phyloP scores from a whole-genome alignment of 495 filamentous ascomycete species.

The Penicillium maclennaniae region DNA sequence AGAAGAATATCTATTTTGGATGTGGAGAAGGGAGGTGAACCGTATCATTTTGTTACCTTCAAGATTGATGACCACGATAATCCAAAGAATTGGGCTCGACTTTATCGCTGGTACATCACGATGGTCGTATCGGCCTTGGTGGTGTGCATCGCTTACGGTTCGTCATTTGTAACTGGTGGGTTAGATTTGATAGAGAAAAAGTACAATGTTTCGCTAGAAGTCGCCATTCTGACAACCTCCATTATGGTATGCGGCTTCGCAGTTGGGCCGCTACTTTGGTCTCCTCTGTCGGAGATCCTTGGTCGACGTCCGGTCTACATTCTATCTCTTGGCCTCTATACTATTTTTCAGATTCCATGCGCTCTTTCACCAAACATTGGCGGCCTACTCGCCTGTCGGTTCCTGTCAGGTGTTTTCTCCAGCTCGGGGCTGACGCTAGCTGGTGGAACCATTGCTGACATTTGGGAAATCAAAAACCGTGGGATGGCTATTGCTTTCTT shows the following conservation, averaged over 20 bases:
- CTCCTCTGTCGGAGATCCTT: constrained; percentile 71
- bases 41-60: too few relatives aligned
- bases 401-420: constrained; percentile 58
- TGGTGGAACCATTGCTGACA: constrained; percentile 58
- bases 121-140: constrained; percentile 50
- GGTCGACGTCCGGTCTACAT: constrained; percentile 60
- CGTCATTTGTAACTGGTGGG: constrained; percentile 60
- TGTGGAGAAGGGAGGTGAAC: too few relatives aligned
- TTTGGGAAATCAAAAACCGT: constrained; percentile 56
- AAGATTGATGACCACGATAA: too few relatives aligned
- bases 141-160: constrained; percentile 53
- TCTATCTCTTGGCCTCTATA: constrained; percentile 47
- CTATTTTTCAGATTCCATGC: constrained; percentile 56
- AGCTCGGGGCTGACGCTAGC: constrained; percentile 58
- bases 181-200: constrained; percentile 53
- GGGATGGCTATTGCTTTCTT: constrained; percentile 58
- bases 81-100: too few relatives aligned
- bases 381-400: constrained; percentile 52
- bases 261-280: constrained; percentile 52
- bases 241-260: constrained; percentile 43
- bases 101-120: constrained; percentile 58
- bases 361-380: constrained; percentile 55
- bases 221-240: constrained; percentile 51
- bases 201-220: constrained; percentile 61
- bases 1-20: too few relatives aligned